Base-by-base conservation (phyloP, 371 early-diverging fungal genomes). In the Basidiobolus meristosporus region DNA sequence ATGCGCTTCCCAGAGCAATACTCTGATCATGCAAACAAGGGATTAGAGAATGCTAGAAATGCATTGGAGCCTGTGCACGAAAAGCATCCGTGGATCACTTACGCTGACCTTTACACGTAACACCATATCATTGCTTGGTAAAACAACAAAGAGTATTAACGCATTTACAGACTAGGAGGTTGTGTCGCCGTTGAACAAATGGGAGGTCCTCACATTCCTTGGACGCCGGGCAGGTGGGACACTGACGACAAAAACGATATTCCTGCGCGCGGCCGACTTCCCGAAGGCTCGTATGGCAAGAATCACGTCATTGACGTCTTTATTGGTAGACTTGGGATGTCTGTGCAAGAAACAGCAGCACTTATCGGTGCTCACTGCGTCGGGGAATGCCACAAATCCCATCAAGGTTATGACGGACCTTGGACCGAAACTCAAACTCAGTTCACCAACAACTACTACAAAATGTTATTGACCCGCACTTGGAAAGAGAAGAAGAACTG, bases 281-380 rank as follows among this genome's bases (percentile, higher is more conserved):
- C 89, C 26, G 85, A 88, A 43, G 90, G 74, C 36, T 60, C 79
- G 12, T 55, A 80, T 43, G 82, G 73, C 41, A 64, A 72, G 39
- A 53, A 60, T 44, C 80, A 79, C 46, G 63, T 79, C 12, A 60
- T 74, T 34, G 68, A 71, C 45, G 60, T 79, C 37, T 90, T 89
- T 58, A 11, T 31, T 11, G 31, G n/a, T 21, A 12, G 15, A n/a
- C 1, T 2, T 31, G 32, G 1, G 32, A 31, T 31, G 32, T n/a
- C n/a, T n/a, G 59, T 64, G 19, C 65, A 59, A 39, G 90, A 89
- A 50, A 86, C 82, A 28, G 79, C 77, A 30, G 85, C 85, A 2
- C 61, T 90, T 44, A 57, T 71, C 21, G 90, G 90, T 29, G 90
- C 88, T 23, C 90, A 90, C 52, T 69, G 80, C 14, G 62, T 90